Evolutionary conservation across 2,329 filamentous ascomycete species (phyloP), one percentile per base, ranked within the genome.

Genomic region (Venturia carpophila): DNA sequence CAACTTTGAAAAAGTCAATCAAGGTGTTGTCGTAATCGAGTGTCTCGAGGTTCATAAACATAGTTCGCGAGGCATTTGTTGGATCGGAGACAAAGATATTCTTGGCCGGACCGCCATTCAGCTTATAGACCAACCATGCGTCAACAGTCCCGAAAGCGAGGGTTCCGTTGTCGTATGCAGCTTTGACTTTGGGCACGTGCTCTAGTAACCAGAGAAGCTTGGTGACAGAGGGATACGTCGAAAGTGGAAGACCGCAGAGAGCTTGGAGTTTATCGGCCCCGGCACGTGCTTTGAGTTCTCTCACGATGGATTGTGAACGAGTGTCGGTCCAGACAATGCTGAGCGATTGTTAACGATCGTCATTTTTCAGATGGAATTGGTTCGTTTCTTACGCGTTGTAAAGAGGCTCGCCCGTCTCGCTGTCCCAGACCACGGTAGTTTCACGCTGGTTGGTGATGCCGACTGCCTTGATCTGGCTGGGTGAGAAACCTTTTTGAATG

Each of bases 371-470:
- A 24, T 2, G 5, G 30, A 17, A 21, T 56, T 11, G 19, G 3
- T n/a, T 37, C 1, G 1, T n/a, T 2, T n/a, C 52, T 58, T 37
- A 58, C 66, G 91, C 91, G 72, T 94, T 92, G 78, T 91, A 83
- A 19, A 96, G 79, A 5, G 91, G 86, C 74, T 94, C 84, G 68
- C 92, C 92, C 0, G 90, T 94, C 69, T 83, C 82, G 70, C 82
- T 84, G 75, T 96, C 90, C 92, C 92, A 96, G 30, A 92, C 87
- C 1, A 96, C 81, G 1, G 88, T 90, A 1, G 92, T 96, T 76
- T 96, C 92, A 73, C 92, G 87, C 79, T 96, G 92, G 77, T 92
- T 95, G 66, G 91, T 95, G 73, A 96, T 90, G 66, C 92, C 92
- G 69, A 96, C 82, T 13, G 89, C 84, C 74, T 84, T 88, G 72